Percentiles rank a stretch among this genome's conserved stretches.
phyloP scores from a whole-genome alignment of 495 filamentous ascomycete species.

The Pyrenopolyporus hunteri region DNA sequence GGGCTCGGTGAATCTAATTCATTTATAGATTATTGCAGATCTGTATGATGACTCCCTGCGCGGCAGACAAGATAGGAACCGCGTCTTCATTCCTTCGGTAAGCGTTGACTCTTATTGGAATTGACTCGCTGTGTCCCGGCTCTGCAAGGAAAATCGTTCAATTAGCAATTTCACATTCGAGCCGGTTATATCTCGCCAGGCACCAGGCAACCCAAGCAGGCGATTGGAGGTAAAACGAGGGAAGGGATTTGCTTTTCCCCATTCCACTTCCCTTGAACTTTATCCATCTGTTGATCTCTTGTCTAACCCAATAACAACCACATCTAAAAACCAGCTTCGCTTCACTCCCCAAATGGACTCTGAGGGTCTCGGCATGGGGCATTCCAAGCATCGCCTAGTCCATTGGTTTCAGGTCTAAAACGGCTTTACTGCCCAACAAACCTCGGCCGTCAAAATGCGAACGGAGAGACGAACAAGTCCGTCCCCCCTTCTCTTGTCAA shows the following conservation, averaged over 20 bases:
- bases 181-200: no score
- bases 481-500: not conserved
- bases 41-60: constrained; percentile 8
- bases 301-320: not conserved
- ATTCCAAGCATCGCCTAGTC: not conserved
- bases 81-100: constrained; percentile 10
- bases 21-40: constrained; percentile 16
- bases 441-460: not conserved
- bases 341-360: not conserved
- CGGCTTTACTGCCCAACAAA: constrained; percentile 1
- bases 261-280: no score
- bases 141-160: no score
- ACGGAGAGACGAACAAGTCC: constrained; percentile 1
- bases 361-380: constrained; percentile 19
- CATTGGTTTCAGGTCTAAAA: constrained; percentile 1
- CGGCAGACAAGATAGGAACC: constrained; percentile 4
- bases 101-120: not conserved
- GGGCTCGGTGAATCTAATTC: constrained; percentile 29
- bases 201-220: no score
- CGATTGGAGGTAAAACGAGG: no score
- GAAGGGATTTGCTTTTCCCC: no score
- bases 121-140: not conserved
- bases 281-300: no score
- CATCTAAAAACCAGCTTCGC: not conserved
- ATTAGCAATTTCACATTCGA: no score